Evolutionary conservation across 108 stramenopile genomes (phyloP), one percentile per base, ranked within the genome.

Genomic region (Pseudonitzschia delicatissima): DNA sequence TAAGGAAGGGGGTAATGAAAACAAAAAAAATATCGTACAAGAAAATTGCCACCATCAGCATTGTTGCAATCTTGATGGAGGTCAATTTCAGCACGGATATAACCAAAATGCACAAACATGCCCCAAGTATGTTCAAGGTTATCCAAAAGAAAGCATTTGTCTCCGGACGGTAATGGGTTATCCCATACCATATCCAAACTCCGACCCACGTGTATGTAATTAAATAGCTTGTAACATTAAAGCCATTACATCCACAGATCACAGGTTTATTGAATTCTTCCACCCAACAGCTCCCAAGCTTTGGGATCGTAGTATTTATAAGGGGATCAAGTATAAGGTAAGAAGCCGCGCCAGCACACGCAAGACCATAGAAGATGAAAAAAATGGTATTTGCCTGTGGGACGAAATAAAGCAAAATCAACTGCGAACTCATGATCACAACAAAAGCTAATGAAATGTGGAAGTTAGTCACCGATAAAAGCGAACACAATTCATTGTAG

Each of bases 1-100:
- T 78, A 32, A 85, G 74, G 49, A 94, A 73, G 0, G 95, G 93
- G 1, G 85, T 85, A 15, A 91, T 34, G 57, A 96, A 96, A 29
- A 96, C 95, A 74, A 92, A 96, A 72, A 93, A 96, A 17, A 96
- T 91, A 67, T 96, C 95, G 67, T 96, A 96, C 29, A 89, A 70
- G 74, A 96, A 94, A 0, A 90, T 91, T 52, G 88, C 85, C 26
- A 73, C 73, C 57, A 96, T 66, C 20, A 94, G 66, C 8, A 84
- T 58, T 5, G 91, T 81, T 12, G 88, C 95, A 57, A 95, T 92
- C 64, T 77, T 80, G 66, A 90, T 82, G 15, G 69, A 64, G 40
- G 79, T 76, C 47, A 95, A 69, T 62, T 83, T 87, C 45, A 96
- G 80, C 8, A 87, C 69, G 26, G 72, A 62, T 18, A 94, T 45